phyloP scores from a whole-genome alignment of 2,329 filamentous ascomycete species.

The Graphilbum sp. region DNA sequence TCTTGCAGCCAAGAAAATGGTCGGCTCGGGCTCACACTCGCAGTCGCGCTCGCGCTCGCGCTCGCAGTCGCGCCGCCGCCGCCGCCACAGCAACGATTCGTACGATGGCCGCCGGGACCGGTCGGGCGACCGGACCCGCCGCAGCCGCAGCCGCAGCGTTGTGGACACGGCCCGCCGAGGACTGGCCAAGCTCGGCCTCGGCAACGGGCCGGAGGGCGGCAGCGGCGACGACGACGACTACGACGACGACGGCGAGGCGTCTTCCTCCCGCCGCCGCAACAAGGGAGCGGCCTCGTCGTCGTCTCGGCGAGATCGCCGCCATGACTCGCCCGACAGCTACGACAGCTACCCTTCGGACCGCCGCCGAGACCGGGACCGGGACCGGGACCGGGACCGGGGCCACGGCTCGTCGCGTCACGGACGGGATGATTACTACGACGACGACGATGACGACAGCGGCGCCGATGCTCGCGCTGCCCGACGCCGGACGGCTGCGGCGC shows the following conservation, averaged over 20 bases:
- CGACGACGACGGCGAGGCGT: no score
- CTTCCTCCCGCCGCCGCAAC: no score
- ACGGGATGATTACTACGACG: slow-evolving; percentile 30
- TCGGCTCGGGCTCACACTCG: slow-evolving; percentile 27
- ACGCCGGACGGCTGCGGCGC: slow-evolving; percentile 22
- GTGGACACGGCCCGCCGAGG: slow-evolving; percentile 45
- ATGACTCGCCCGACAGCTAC: slow-evolving; percentile 22
- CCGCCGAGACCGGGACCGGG: slow-evolving; percentile 16
- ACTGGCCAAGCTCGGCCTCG: slow-evolving; percentile 44
- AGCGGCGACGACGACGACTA: no score
- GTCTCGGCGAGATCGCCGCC: slow-evolving; percentile 11
- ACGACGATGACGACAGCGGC: slow-evolving; percentile 29
- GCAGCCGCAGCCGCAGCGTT: slow-evolving; percentile 49
- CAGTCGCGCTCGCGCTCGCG: slow-evolving; percentile 33
- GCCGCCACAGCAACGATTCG: slow-evolving; percentile 32
- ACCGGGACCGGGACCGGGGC: slow-evolving; percentile 19
- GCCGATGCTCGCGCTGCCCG: slow-evolving; percentile 9
- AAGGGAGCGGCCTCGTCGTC: slow-evolving; percentile 9
- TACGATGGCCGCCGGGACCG: slow-evolving; percentile 25
- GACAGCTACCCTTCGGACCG: slow-evolving; percentile 23
- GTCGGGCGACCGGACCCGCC: slow-evolving; percentile 23
- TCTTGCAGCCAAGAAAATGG: slow-evolving; percentile 43
- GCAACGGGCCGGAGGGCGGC: slow-evolving; percentile 31
- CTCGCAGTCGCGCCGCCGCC: slow-evolving; percentile 30
- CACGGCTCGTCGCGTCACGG: slow-evolving; percentile 18